Conservation (phyloP, 2,329 filamentous ascomycete species). For the Xylaria sp. region DNA sequence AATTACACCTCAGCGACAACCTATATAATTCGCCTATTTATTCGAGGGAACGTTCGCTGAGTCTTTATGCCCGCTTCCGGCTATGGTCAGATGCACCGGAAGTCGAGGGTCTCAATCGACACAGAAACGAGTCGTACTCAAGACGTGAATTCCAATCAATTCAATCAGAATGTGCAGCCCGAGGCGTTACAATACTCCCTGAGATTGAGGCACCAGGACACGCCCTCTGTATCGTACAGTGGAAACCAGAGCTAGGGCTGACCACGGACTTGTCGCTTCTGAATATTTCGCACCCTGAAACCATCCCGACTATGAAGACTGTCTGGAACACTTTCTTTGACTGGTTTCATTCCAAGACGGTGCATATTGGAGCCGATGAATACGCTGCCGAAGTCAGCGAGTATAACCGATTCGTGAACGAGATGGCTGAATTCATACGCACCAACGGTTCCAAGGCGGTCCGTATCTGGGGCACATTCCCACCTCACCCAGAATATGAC, state of each 20-base stretch:
- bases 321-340: conserved; percentile 60
- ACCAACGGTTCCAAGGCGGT: conserved; percentile 49
- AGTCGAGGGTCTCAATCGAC: conserved; percentile 55
- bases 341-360: conserved; percentile 61
- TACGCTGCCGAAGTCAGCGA: conserved; percentile 53
- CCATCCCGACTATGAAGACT: conserved; percentile 57
- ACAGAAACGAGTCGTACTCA: conserved; percentile 61
- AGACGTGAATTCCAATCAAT: conserved; percentile 57
- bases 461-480: conserved; percentile 63
- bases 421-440: conserved; percentile 54
- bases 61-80: conserved; percentile 61
- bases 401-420: conserved; percentile 60
- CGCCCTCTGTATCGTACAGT: conserved; percentile 61
- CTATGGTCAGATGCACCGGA: conserved; percentile 55
- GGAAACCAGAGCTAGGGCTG: conserved; percentile 62
- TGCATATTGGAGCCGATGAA: conserved; percentile 63
- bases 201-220: conserved; percentile 67
- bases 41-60: conserved; percentile 51
- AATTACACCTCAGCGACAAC: conserved; percentile 64
- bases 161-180: conserved; percentile 56
- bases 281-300: conserved; percentile 60
- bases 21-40: conserved; percentile 56
- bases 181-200: conserved; percentile 63
- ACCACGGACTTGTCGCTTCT: conserved; percentile 54
- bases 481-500: conserved; percentile 46